Base-by-base conservation (phyloP, 2,329 filamentous ascomycete species). In the Arachnopeziza araneosa region DNA sequence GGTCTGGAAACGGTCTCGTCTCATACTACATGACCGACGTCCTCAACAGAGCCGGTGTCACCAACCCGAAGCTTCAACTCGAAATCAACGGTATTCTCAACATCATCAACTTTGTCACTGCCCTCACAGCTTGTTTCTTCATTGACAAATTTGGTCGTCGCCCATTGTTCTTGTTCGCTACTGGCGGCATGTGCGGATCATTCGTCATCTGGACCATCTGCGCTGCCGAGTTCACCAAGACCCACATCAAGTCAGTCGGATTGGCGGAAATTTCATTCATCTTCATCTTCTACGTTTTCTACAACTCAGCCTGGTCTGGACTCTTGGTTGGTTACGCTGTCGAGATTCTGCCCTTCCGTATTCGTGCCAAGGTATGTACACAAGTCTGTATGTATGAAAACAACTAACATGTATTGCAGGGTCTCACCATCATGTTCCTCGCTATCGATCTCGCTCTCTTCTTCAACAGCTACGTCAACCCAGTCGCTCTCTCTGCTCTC, bases 1-100 rank as follows among this genome's bases (percentile, higher is more conserved):
- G 80, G 80, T 80, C 77, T 57, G 82, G 82, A 44, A 83, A 83
- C 64, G 78, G 76, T 50, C 68, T 81, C 9, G 75, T 79, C 32
- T 77, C 74, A 1, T 80, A 74, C 64, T 74, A 74, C 63, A 69
- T 76, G 22, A 67, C 67, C 22, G 65, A 71, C 9, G 71, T 76
- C n/a, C 66, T 75, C 24, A 62, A 72, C n/a, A 70, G 64, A 2
- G 70, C 74, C 19, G 74, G 74, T 54, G 72, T 75, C 55, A 69
- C 61, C 1, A 65, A 70, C 36, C 60, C 67, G 24, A 70, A 71
- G 26, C 32, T 56, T n/a, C 57, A 54, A 22, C 52, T 66, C 6
- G 61, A 63, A 24, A 68, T 71, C 54, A 69, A 69, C 52, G 66
- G 63, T 48, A 66, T 70, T 19, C 61, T 72, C 2, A 66, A 68